These are phyloP conservation scores for Coriolopsis trogii DNA, from an alignment of 1,284 basidiomycete species.

Conservation along the genomic window DNA sequence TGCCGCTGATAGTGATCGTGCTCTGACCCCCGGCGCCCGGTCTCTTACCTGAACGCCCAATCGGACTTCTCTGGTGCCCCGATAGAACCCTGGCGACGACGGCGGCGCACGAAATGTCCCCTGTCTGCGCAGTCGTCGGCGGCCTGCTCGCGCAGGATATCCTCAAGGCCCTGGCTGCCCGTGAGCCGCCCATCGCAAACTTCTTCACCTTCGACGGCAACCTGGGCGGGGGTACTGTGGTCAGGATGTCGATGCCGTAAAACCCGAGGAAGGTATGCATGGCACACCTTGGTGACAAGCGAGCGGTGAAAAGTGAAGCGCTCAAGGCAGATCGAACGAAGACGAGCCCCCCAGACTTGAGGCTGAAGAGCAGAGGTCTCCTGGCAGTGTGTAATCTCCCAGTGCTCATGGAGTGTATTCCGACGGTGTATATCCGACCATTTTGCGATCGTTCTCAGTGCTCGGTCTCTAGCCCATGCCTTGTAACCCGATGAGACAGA, in stretches of 20 bases:
- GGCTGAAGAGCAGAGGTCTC: not conserved
- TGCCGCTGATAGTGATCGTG: not conserved
- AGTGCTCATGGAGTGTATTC: slow-evolving; percentile 12
- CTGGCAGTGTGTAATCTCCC: not conserved
- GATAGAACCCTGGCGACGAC: slow-evolving; percentile 63
- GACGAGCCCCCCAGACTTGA: not conserved
- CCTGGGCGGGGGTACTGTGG: slow-evolving; percentile 75
- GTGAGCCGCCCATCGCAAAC: slow-evolving; percentile 92
- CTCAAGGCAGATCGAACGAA: not conserved
- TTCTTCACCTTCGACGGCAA: slow-evolving; percentile 89
- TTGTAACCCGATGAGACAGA: not conserved
- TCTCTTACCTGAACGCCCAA: not conserved
- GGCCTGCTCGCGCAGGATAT: slow-evolving; percentile 96
- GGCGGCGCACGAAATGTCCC: slow-evolving; percentile 86
- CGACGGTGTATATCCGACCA: slow-evolving; percentile 26
- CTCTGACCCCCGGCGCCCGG: not conserved
- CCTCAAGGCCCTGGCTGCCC: slow-evolving; percentile 86
- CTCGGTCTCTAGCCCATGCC: slow-evolving; percentile 6
- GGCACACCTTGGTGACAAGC: slow-evolving; percentile 1
- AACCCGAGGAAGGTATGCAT: not conserved
- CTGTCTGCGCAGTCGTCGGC: slow-evolving; percentile 90
- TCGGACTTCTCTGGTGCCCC: not conserved
- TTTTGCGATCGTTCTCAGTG: slow-evolving; percentile 19
- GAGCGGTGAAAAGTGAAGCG: not conserved
- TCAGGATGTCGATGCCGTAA: slow-evolving; percentile 50